A percentile compares a stretch with the other conserved stretches of the same genome.
Evolutionary conservation across 306 rosid species (phyloP).

Genomic region (Urtica urens): DNA sequence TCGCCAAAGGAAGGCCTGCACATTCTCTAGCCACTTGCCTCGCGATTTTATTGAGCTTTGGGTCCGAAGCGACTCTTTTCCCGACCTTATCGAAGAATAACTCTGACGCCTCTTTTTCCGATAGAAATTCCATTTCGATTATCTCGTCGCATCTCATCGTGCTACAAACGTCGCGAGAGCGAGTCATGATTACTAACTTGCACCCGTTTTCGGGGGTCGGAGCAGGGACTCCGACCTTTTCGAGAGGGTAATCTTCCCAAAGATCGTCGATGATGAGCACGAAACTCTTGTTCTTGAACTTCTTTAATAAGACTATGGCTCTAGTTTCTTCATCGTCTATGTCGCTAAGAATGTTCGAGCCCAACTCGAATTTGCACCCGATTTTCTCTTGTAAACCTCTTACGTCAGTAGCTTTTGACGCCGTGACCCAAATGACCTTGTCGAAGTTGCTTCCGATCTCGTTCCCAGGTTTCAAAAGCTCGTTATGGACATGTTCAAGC

Average conservation of each 20-base stretch:
- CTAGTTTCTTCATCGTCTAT: not conserved
- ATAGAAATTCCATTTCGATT: conserved; percentile 6
- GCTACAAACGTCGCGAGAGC: conserved; percentile 3
- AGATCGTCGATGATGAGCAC: conserved; percentile 10
- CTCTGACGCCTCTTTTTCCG: conserved; percentile 8
- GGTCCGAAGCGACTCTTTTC: not conserved
- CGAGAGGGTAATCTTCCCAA: not conserved
- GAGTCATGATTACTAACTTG: conserved; percentile 6
- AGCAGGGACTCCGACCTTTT: conserved; percentile 17
- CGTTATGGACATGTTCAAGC: not conserved
- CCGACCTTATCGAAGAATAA: conserved; percentile 14
- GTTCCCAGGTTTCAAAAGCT: not conserved
- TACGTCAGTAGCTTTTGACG: not conserved
- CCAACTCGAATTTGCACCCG: not conserved
- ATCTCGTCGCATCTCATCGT: not conserved
- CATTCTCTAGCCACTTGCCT: conserved; percentile 2
- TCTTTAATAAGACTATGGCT: not conserved
- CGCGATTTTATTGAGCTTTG: not conserved
- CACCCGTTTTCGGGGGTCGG: conserved; percentile 1
- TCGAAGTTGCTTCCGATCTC: not conserved
- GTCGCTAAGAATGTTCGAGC: not conserved
- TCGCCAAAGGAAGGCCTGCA: conserved; percentile 16
- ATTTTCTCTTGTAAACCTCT: not conserved
- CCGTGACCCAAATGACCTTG: conserved; percentile 8
- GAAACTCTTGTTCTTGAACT: not conserved